A percentile compares a stretch with the other conserved stretches of the same genome.
Evolutionary conservation across 2,329 filamentous ascomycete species (phyloP).

Genomic region (Colletotrichum melonis): DNA sequence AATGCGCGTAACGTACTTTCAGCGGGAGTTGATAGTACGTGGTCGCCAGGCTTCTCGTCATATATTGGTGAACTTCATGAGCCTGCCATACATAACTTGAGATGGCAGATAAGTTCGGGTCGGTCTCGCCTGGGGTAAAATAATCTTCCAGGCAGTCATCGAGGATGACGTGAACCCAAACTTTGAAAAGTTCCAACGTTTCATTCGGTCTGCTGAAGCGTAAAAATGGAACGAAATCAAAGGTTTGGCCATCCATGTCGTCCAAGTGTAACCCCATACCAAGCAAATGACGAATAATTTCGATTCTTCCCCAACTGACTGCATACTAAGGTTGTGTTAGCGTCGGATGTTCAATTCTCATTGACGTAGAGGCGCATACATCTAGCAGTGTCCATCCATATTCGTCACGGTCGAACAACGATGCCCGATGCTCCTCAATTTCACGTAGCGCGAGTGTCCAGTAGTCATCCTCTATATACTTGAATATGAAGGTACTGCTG

Average conservation of each 20-base stretch:
- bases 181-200: background rate
- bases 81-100: accelerated
- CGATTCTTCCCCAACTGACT: accelerated
- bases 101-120: background rate
- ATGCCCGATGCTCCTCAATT: background rate
- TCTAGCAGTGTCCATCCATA: background rate
- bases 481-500: background rate
- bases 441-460: background rate
- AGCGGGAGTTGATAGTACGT: background rate
- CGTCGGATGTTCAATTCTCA: too few relatives aligned
- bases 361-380: background rate
- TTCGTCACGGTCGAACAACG: background rate
- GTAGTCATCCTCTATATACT: accelerated
- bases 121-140: background rate
- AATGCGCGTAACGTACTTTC: background rate
- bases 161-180: background rate
- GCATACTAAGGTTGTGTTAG: background rate
- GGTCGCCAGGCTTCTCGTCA: background rate
- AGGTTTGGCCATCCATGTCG: accelerated
- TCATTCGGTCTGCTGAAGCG: accelerated
- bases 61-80: background rate
- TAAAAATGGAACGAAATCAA: accelerated
- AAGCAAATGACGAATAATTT: background rate
- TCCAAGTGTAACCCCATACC: background rate
- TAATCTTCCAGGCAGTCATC: background rate